Conservation (phyloP, 2,329 filamentous ascomycete species). For the Epichloe aotearoae region DNA sequence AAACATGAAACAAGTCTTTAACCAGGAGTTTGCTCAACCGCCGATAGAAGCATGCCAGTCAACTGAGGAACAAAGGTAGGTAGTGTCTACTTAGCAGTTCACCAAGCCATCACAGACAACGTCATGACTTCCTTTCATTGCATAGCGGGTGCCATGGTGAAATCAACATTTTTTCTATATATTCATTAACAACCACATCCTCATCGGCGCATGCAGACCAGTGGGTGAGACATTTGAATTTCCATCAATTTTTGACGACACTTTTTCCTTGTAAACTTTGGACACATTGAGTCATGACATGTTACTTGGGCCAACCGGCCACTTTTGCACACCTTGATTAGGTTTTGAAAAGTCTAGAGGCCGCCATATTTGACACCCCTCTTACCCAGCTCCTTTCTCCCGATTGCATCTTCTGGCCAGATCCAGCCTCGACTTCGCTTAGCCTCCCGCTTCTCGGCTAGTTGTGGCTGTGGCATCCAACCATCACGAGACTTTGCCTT, state of each 20-base stretch:
- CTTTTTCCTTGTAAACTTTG: background rate
- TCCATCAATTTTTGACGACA: background rate
- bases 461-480: constrained; percentile 64
- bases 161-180: background rate
- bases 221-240: background rate
- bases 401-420: constrained; percentile 59
- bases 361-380: constrained; percentile 45
- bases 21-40: too few relatives aligned
- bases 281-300: background rate
- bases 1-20: too few relatives aligned
- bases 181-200: too few relatives aligned
- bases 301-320: background rate
- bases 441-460: constrained; percentile 62
- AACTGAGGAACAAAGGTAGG: too few relatives aligned
- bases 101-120: too few relatives aligned
- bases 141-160: background rate
- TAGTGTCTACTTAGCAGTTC: too few relatives aligned
- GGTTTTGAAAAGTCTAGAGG: background rate
- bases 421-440: constrained; percentile 65
- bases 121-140: background rate
- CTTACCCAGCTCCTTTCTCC: constrained; percentile 58
- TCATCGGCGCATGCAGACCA: too few relatives aligned
- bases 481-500: constrained; percentile 56
- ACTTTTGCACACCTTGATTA: background rate
- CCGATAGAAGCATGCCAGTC: too few relatives aligned